Base-by-base conservation (phyloP, 2,329 filamentous ascomycete species). In the Cordyceps tenuipes region DNA sequence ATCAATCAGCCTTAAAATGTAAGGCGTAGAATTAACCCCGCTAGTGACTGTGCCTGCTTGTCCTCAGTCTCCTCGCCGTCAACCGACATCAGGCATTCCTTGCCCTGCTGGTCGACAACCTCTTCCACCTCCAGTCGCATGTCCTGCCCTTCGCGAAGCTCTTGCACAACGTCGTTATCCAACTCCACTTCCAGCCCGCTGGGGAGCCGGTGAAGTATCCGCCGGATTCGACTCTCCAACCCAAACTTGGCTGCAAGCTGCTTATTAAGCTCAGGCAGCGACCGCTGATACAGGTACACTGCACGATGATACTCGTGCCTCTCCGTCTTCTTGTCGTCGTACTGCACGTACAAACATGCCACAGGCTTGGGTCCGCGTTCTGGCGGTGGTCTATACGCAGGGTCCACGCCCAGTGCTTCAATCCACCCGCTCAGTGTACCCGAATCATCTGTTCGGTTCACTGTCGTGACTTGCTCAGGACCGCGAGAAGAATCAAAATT, bases 401-500 rank as follows among this genome's bases (percentile, higher is more conserved):
- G 78, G 70, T 97, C 94, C n/a, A 97, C 90, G 36, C 91, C 94
- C 8, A 96, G 75, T 1, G 91, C 91, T 70, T 97, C 91, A 63
- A 97, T 94, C 86, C 89, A 96, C 6, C 89, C 88, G 62, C 84
- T 88, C 31, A 91, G 76, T 26, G 82, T 84, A 10, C 87, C 87
- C 41, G 83, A 76, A 23, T 84, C 82, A 57, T 86, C 84, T 0
- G 78, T 79, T 65, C 80, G 79, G 58, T 71, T 73, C 49, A 85
- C 68, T 59, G 76, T 79, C 1, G 76, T 81, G 0, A 79, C 79
- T 48, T 89, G 71, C 72, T 85, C 69, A 66, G 81, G 72, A 77
- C 77, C 26, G 77, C 79, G 77, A 53, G 79, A 77, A 53, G 79
- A 77, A 43, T 83, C 79, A 62, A 82, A 79, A 36, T 81, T 83